phyloP scores from a whole-genome alignment of 805 yeast species.

The Hanseniaspora clermontiae region DNA sequence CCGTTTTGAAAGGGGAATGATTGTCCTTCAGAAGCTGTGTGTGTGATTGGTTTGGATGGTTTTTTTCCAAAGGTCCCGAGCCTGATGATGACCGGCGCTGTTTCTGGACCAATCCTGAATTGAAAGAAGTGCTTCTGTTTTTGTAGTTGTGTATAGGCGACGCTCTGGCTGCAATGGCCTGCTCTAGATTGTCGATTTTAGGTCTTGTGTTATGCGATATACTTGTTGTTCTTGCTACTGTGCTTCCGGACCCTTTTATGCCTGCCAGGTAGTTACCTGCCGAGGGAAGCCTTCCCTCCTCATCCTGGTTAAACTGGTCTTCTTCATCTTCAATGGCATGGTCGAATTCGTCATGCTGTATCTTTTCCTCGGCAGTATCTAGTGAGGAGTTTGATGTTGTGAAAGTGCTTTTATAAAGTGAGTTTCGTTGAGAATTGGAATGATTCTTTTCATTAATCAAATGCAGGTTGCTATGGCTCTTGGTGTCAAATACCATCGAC shows the following conservation, averaged over 20 bases:
- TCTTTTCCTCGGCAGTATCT: background rate
- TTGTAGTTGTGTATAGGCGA: background rate
- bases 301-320: background rate
- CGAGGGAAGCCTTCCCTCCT: conserved; percentile 7
- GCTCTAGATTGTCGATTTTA: background rate
- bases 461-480: background rate
- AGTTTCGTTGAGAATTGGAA: background rate
- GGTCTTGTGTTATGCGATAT: conserved; percentile 6
- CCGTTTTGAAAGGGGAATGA: background rate
- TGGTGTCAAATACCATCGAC: background rate
- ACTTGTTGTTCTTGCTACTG: conserved; percentile 6
- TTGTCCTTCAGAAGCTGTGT: background rate
- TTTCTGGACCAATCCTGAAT: conserved; percentile 2
- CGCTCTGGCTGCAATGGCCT: background rate
- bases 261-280: conserved; percentile 9
- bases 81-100: background rate
- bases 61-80: background rate
- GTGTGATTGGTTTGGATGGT: background rate
- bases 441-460: background rate
- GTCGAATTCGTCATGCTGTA: background rate
- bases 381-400: background rate
- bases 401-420: background rate
- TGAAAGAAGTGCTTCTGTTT: background rate
- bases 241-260: background rate
- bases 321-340: background rate